Evolutionary conservation across 768 basidiomycete genomes (phyloP).

Genomic region (Austroboletus eburneus): DNA sequence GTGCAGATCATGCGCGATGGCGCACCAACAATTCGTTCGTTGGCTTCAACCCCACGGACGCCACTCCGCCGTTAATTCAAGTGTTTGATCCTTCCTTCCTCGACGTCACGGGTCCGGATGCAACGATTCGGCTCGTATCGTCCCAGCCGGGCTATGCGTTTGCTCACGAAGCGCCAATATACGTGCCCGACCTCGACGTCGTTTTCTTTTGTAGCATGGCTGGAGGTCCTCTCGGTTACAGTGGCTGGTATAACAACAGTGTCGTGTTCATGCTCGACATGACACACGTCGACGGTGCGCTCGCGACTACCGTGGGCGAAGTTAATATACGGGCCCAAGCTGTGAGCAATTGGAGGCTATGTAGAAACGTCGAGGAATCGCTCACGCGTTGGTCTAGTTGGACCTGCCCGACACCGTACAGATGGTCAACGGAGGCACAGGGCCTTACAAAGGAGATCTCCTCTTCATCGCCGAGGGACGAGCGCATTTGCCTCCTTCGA

Average conservation of each 20-base stretch:
- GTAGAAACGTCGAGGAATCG: background rate
- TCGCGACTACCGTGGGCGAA: constrained; percentile 31
- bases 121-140: constrained; percentile 59
- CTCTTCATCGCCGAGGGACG: constrained; percentile 65
- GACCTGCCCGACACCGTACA: constrained; percentile 54
- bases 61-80: constrained; percentile 56
- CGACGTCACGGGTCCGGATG: constrained; percentile 50
- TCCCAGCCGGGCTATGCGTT: constrained; percentile 63
- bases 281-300: constrained; percentile 46
- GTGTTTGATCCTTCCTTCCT: constrained; percentile 53
- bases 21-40: constrained; percentile 34
- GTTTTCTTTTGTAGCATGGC: constrained; percentile 72
- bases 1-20: constrained; percentile 39
- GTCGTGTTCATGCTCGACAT: constrained; percentile 59
- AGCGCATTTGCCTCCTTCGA: constrained; percentile 55
- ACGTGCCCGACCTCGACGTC: constrained; percentile 56
- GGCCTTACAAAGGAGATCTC: constrained; percentile 54
- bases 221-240: constrained; percentile 62
- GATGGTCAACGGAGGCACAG: constrained; percentile 71
- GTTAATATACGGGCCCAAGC: constrained; percentile 51
- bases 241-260: constrained; percentile 61
- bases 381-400: constrained; percentile 38
- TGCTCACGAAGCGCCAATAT: constrained; percentile 78
- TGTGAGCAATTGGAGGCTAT: constrained; percentile 17
- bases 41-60: constrained; percentile 63